A percentile compares a stretch with the other conserved stretches of the same genome.
These are phyloP conservation scores for Eucalyptus pauciflora DNA, from an alignment of 345 rosid species.

Conservation along the genomic window DNA sequence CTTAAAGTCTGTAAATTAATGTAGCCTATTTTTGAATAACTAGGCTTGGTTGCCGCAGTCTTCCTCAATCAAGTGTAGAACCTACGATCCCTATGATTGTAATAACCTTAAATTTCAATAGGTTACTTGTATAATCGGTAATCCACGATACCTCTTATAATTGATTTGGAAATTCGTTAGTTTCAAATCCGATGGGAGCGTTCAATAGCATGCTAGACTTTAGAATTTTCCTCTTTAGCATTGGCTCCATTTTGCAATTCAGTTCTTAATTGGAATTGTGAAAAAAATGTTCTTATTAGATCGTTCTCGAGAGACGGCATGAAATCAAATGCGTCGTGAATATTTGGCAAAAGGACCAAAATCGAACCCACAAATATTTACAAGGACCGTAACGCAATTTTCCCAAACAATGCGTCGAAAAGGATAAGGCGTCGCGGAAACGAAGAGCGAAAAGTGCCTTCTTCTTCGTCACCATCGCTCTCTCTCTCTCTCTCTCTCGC, in stretches of 20 bases:
- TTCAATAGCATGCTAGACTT: fast-evolving
- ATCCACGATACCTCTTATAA: fast-evolving
- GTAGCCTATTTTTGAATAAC: neutral
- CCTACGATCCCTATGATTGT: fast-evolving
- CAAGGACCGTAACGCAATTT: neutral
- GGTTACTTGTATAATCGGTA: fast-evolving
- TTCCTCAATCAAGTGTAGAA: fast-evolving
- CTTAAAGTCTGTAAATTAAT: neutral
- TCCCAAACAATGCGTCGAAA: fast-evolving
- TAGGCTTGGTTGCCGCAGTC: fast-evolving
- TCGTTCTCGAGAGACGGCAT: neutral
- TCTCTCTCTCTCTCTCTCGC: neutral
- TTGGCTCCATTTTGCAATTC: neutral
- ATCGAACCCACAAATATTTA: neutral
- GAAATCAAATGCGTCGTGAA: neutral
- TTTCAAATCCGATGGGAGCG: fast-evolving
- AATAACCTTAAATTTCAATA: neutral
- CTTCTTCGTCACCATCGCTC: neutral
- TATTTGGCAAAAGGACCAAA: neutral
- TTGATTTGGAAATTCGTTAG: neutral
- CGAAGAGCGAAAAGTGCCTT: neutral
- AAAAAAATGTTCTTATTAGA: neutral
- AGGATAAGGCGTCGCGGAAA: neutral
- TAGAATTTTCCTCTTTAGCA: fast-evolving
- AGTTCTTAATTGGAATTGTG: neutral